phyloP scores from a whole-genome alignment of 331 rosid genomes.

The Erythrophleum ivorense region DNA sequence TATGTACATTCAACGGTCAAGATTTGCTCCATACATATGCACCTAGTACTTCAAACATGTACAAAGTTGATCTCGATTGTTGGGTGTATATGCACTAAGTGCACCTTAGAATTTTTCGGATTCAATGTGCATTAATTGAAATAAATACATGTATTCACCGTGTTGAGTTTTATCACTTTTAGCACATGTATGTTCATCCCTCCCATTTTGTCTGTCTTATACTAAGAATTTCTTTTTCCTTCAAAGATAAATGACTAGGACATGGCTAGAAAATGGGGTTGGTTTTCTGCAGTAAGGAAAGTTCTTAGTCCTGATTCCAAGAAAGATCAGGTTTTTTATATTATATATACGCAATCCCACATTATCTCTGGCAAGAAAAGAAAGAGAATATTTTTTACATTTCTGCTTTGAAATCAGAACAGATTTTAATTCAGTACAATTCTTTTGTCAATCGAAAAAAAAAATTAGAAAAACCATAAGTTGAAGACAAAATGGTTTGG shows the following conservation, averaged over 20 bases:
- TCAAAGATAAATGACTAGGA: conserved; percentile 40
- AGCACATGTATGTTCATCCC: conserved; percentile 15
- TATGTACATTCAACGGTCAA: neutral
- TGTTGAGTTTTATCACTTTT: conserved; percentile 32
- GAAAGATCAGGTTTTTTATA: conserved; percentile 68
- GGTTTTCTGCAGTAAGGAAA: conserved; percentile 83
- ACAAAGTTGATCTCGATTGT: neutral
- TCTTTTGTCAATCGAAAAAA: neutral
- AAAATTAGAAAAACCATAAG: conserved; percentile 53
- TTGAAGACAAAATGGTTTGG: conserved; percentile 65
- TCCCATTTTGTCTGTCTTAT: conserved; percentile 13
- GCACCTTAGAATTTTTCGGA: too few species aligned
- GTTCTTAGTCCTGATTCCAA: conserved; percentile 61
- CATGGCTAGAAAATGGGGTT: conserved; percentile 82
- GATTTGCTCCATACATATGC: neutral
- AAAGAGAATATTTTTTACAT: neutral
- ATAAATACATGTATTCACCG: neutral
- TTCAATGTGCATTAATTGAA: neutral
- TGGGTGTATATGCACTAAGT: neutral
- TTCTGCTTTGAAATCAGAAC: neutral
- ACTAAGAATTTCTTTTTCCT: conserved; percentile 8
- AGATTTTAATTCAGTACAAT: conserved; percentile 19
- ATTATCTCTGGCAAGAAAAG: neutral
- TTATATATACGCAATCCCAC: neutral
- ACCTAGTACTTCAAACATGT: neutral